Evolutionary conservation across 2,329 filamentous ascomycete species (phyloP), one percentile per base, ranked within the genome.

Genomic region (Thermochaetoides dissita): DNA sequence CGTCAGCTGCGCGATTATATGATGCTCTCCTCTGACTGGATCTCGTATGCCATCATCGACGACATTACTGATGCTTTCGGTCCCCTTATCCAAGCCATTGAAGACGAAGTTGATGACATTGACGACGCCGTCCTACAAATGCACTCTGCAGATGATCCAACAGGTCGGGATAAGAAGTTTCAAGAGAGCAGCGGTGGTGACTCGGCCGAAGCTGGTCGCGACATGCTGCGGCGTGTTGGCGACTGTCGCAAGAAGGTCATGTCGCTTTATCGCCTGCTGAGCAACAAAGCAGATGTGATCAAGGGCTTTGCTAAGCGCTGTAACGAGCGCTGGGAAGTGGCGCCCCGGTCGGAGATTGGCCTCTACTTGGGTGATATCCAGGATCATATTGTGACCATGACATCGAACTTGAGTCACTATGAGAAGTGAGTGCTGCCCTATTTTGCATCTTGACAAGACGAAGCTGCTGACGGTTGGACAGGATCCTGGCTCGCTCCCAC

Each of bases 311-410:
- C 91, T 6, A 98, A 98, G 65, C 75, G 91, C 10, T 98, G 91
- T 65, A 98, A 95, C 57, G 89, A 98, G 66, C 83, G 93, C 50
- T 98, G 88, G 87, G 84, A 95, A 53, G 84, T 98, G 45, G 89
- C 91, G 6, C 91, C 91, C 8, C 76, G 88, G 48, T 91, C 84
- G 31, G 91, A 98, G 59, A 96, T 98, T 58, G 91, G 91, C n/a
- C 65, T 98, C 41, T 98, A 96, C 62, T 68, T 98, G 45, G 91
- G 91, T 48, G 91, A 98, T 65, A 98, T 98, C 49, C 91, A 98
- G 61, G 91, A 98, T 66, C 91, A 98, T 59, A 96, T 98, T 53
- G 80, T 98, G 53, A 98, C 91, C 49, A 98, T 98, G 91, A 96
- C 89, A 33, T 84, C 83, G 40, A 98, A 96, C 58, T 64, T 98